Evolutionary conservation across 2,329 filamentous ascomycete genomes (phyloP).

Genomic region (Calonectria hawksworthii): DNA sequence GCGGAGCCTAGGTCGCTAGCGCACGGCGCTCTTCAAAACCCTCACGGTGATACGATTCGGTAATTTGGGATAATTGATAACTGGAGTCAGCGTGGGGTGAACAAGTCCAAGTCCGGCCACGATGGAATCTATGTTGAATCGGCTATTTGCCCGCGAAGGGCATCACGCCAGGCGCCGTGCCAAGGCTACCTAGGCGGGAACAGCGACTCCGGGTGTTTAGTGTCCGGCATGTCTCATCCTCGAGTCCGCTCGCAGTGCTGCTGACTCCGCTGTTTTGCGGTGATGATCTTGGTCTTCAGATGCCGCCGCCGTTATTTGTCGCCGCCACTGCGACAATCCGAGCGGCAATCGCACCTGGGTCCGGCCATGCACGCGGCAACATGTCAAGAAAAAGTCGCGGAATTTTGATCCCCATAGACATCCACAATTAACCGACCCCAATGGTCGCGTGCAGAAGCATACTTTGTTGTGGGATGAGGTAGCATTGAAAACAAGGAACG

Average conservation of each 20-base stretch:
- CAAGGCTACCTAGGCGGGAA: conserved; percentile 23
- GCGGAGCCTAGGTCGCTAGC: neutral
- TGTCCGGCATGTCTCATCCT: conserved; percentile 29
- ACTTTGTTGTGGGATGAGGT: conserved; percentile 22
- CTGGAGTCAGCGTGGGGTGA: conserved; percentile 25
- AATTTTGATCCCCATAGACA: conserved; percentile 1
- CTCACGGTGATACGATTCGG: conserved; percentile 24
- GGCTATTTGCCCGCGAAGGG: conserved; percentile 18
- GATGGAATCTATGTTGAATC: conserved; percentile 20
- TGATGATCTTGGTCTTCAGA: neutral
- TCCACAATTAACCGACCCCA: conserved; percentile 8
- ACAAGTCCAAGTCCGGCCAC: conserved; percentile 23
- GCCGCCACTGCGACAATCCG: neutral
- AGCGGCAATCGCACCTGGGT: conserved; percentile 4
- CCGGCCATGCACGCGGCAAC: neutral
- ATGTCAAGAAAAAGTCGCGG: neutral
- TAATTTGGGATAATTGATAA: conserved; percentile 31
- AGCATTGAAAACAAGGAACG: conserved; percentile 14
- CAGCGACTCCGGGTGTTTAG: conserved; percentile 22
- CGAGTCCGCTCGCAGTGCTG: conserved; percentile 7
- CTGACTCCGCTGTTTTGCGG: neutral
- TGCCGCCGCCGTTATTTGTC: neutral
- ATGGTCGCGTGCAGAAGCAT: conserved; percentile 27
- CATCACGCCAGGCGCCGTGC: conserved; percentile 32
- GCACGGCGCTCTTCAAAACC: conserved; percentile 5